phyloP scores from a whole-genome alignment of 768 basidiomycete species.

The Pholiota microspora region DNA sequence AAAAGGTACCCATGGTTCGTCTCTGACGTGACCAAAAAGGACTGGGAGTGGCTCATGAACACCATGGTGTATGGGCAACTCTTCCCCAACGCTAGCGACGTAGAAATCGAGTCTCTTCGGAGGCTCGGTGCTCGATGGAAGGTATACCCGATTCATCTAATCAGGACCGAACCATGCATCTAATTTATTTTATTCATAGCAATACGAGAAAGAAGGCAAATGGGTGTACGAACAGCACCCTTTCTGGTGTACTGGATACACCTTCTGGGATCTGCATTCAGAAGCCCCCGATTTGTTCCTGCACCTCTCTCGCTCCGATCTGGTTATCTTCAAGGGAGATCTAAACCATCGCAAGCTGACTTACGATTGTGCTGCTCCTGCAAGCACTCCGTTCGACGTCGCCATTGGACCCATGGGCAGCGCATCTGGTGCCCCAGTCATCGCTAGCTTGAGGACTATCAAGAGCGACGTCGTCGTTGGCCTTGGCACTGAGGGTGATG shows the following conservation, averaged over 20 bases:
- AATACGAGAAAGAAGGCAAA: slow-evolving; percentile 90
- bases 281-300: slow-evolving; percentile 92
- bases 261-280: slow-evolving; percentile 82
- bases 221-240: slow-evolving; percentile 95
- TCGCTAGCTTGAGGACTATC: slow-evolving; percentile 87
- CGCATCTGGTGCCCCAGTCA: slow-evolving; percentile 80
- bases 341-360: slow-evolving; percentile 90
- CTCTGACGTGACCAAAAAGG: slow-evolving; percentile 87
- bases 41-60: slow-evolving; percentile 92
- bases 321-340: slow-evolving; percentile 95
- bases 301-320: slow-evolving; percentile 84
- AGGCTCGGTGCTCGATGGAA: slow-evolving; percentile 88
- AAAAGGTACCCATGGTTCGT: slow-evolving; percentile 97
- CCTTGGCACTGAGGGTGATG: slow-evolving; percentile 65
- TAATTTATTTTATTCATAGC: slow-evolving; percentile 34
- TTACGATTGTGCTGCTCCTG: slow-evolving; percentile 83
- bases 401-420: slow-evolving; percentile 94
- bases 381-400: slow-evolving; percentile 83
- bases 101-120: slow-evolving; percentile 77
- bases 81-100: slow-evolving; percentile 80
- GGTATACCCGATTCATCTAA: slow-evolving; percentile 35
- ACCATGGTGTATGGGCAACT: slow-evolving; percentile 89
- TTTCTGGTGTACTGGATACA: slow-evolving; percentile 96
- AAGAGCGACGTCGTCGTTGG: slow-evolving; percentile 96
- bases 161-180: not conserved